Evolutionary conservation across 192 early-diverging fungal genomes (phyloP), one percentile per base, ranked within the genome.

Genomic region (Nowakowskiella sp.): DNA sequence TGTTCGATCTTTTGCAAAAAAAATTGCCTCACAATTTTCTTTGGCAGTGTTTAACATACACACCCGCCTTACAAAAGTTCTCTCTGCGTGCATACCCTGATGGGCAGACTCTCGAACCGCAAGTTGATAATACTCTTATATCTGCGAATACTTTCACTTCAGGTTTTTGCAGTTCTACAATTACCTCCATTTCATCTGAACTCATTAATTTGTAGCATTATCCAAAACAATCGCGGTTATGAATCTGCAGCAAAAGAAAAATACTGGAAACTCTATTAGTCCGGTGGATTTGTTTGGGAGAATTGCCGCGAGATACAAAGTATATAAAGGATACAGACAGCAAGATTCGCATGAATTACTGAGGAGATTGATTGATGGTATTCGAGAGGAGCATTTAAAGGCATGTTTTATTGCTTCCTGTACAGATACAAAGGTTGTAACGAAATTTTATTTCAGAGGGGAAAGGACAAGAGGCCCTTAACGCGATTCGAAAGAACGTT

Each of bases 311-410:
- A 74, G 72, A 24, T 87, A 79, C 74, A 54, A 58, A 9, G 63
- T 77, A 10, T 87, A 86, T 61, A 64, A 68, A 1, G 62, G 58
- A 16, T 76, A 71, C 55, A 53, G 58, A 13, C 81, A 88, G 57
- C 84, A 88, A 57, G 85, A 88, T 53, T 75, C 74, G 19, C 85
- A 88, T 27, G 85, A 88, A 53, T 62, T 88, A 24, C 66, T 88
- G 64, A 69, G 85, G 4, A 63, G 72, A 44, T 53, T 88, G 6
- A 47, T 87, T 30, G 85, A 83, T 48, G 80, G 67, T 2, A 64
- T 88, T 2, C 55, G 64, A 34, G 64, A 74, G 22, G 85, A 87
- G 51, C 78, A 80, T 29, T 9, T 60, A 2, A 33, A 27, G 19
- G n/a, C n/a, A n/a, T n/a, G n/a, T n/a, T n/a, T n/a, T n/a, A n/a